A percentile compares a stretch with the other conserved stretches of the same genome.
These are phyloP conservation scores for Pseudozyma flocculosa DNA, from an alignment of 1,284 basidiomycete species.

Conservation along the genomic window DNA sequence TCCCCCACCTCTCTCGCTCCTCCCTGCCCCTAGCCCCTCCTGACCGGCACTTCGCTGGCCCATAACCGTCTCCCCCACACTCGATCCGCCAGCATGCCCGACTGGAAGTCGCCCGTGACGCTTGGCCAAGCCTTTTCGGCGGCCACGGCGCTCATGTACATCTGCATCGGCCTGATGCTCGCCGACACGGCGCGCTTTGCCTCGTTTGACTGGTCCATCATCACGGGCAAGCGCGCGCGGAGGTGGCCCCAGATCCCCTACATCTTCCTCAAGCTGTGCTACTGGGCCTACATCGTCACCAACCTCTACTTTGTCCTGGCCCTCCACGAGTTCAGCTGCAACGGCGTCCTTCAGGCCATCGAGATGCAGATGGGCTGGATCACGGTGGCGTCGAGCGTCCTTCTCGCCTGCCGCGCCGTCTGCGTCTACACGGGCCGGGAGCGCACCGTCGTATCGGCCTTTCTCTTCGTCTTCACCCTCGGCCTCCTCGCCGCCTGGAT, in stretches of 20 bases:
- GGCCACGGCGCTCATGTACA: slow-evolving; percentile 17
- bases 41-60: too few species aligned
- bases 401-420: slow-evolving; percentile 32
- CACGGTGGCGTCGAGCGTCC: slow-evolving; percentile 13
- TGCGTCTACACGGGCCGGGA: slow-evolving; percentile 25
- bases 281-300: slow-evolving; percentile 17
- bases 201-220: slow-evolving; percentile 21
- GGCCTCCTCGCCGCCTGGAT: slow-evolving; percentile 39
- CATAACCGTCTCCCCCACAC: background rate
- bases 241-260: slow-evolving; percentile 30
- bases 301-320: slow-evolving; percentile 8
- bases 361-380: slow-evolving; percentile 38
- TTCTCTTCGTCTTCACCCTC: slow-evolving; percentile 18
- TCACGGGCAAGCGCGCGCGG: slow-evolving; percentile 15
- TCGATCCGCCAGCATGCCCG: slow-evolving; percentile 9
- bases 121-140: slow-evolving; percentile 17
- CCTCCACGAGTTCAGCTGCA: slow-evolving; percentile 21
- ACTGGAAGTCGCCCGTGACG: slow-evolving; percentile 15
- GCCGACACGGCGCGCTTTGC: slow-evolving; percentile 19
- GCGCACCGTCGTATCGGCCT: slow-evolving; percentile 10
- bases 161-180: slow-evolving; percentile 20
- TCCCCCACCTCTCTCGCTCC: too few species aligned
- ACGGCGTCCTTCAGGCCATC: slow-evolving; percentile 13
- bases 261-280: slow-evolving; percentile 20
- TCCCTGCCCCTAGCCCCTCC: too few species aligned